Conservation (phyloP, 1,284 basidiomycete genomes). For the Ustilago hordei region DNA sequence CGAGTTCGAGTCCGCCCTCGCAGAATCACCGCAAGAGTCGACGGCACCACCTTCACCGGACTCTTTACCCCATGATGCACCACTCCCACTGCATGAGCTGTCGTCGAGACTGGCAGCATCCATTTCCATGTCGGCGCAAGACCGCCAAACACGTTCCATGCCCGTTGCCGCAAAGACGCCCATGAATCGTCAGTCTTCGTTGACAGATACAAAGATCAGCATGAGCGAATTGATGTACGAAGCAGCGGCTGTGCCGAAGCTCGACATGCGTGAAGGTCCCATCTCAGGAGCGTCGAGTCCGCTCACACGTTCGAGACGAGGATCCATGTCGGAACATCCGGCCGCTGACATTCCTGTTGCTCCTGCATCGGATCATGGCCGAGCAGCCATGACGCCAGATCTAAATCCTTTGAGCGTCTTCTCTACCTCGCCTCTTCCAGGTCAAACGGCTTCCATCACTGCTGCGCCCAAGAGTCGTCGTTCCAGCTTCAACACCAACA, state of each 20-base stretch:
- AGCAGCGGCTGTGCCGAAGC: constrained; percentile 47
- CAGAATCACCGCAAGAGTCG: constrained; percentile 45
- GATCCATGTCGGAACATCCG: constrained; percentile 32
- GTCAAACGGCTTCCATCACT: constrained; percentile 9
- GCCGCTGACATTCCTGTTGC: constrained; percentile 52
- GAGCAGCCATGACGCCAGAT: constrained; percentile 34
- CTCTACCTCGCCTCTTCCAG: constrained; percentile 35
- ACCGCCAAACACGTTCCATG: constrained; percentile 31
- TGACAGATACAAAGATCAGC: constrained; percentile 54
- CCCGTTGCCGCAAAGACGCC: constrained; percentile 29
- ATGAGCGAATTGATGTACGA: constrained; percentile 66
- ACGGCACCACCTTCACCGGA: constrained; percentile 48
- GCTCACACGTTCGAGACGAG: constrained; percentile 28
- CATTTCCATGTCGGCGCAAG: constrained; percentile 28
- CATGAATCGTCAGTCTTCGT: constrained; percentile 41
- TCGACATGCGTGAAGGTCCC: constrained; percentile 34
- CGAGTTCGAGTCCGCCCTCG: constrained; percentile 39
- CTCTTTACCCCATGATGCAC: constrained; percentile 23
- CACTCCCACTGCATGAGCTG: constrained; percentile 57
- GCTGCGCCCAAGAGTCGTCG: constrained; percentile 39
- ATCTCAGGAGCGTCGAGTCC: constrained; percentile 53
- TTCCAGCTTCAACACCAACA: constrained; percentile 49
- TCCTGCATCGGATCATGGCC: constrained; percentile 54
- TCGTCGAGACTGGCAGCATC: constrained; percentile 50
- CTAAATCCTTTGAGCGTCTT: constrained; percentile 8